Conservation (phyloP, 805 yeast species). For the Candida incommunis region DNA sequence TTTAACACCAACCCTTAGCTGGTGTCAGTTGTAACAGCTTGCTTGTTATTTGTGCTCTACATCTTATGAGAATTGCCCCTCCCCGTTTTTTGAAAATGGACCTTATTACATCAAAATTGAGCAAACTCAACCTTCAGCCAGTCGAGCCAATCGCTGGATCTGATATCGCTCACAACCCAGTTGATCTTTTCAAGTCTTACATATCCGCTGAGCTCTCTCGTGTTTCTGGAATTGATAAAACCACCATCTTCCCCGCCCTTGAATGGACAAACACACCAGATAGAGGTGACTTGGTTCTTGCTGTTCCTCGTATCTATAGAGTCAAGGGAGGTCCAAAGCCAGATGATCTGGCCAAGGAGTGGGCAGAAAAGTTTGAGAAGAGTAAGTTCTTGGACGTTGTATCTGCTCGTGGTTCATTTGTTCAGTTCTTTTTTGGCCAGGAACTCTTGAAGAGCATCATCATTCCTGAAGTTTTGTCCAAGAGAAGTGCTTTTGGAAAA, state of each 20-base stretch:
- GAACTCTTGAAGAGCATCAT: constrained; percentile 52
- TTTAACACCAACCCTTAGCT: no score
- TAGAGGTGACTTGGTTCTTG: constrained; percentile 85
- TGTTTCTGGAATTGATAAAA: constrained; percentile 57
- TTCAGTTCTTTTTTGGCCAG: constrained; percentile 76
- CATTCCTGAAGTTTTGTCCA: constrained; percentile 50
- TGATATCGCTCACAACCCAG: constrained; percentile 63
- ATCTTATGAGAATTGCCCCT: not conserved
- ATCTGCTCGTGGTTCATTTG: constrained; percentile 74
- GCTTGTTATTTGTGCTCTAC: no score
- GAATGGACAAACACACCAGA: constrained; percentile 80
- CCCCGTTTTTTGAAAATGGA: constrained; percentile 3
- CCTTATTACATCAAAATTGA: constrained; percentile 6
- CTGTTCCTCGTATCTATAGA: constrained; percentile 70
- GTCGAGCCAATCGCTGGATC: constrained; percentile 33
- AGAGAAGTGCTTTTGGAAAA: constrained; percentile 52
- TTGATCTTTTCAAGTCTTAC: constrained; percentile 81
- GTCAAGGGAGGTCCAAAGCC: constrained; percentile 73
- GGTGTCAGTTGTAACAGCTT: no score
- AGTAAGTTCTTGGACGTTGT: constrained; percentile 58
- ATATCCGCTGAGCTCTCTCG: constrained; percentile 64
- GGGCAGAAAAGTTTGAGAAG: constrained; percentile 56
- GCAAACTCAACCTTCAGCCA: constrained; percentile 8
- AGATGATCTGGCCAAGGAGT: constrained; percentile 55
- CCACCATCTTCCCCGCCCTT: constrained; percentile 65